phyloP scores from a whole-genome alignment of 305 asterid genomes.

The Solanum hybrid region DNA sequence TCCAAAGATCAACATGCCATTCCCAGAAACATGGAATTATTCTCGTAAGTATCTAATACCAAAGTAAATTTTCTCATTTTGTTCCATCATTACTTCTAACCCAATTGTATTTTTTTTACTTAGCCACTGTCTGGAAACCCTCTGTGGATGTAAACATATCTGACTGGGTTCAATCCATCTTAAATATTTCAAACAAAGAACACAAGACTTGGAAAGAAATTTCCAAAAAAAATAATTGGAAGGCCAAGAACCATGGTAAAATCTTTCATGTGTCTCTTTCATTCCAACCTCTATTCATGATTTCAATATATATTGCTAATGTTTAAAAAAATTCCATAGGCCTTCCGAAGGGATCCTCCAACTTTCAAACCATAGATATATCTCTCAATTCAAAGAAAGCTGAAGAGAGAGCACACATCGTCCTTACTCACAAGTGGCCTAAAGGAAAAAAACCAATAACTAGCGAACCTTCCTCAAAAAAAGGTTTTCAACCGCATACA shows the following conservation, averaged over 20 bases:
- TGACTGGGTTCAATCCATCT: background rate
- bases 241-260: background rate
- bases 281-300: background rate
- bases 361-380: background rate
- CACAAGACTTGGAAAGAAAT: background rate
- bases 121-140: background rate
- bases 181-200: too few relatives aligned
- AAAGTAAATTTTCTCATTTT: background rate
- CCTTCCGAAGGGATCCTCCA: background rate
- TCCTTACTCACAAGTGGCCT: background rate
- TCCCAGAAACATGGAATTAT: background rate
- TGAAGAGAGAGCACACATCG: background rate
- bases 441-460: background rate
- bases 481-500: background rate
- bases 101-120: background rate
- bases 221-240: too few relatives aligned
- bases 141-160: background rate
- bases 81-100: background rate
- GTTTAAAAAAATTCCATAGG: background rate
- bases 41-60: background rate
- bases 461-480: background rate
- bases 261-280: background rate
- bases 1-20: background rate
- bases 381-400: background rate
- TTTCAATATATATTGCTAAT: background rate